phyloP scores from a whole-genome alignment of 2,329 filamentous ascomycete species.

The Chaetomiaceae sp. region DNA sequence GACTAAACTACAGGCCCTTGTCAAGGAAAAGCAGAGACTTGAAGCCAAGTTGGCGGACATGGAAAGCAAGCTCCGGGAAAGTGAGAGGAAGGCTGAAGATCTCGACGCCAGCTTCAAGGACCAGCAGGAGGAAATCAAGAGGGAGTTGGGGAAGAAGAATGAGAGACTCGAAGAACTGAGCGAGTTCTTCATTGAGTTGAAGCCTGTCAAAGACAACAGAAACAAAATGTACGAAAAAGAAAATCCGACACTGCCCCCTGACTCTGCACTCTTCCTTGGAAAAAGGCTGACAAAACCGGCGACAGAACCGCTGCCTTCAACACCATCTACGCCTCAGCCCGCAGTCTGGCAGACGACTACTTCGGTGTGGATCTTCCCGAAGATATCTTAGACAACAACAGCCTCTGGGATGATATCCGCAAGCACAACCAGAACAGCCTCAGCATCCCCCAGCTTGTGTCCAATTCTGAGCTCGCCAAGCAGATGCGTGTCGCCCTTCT shows the following conservation, averaged over 20 bases:
- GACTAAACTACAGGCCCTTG: neutral
- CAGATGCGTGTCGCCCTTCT: slow-evolving; percentile 31
- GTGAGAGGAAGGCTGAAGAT: neutral
- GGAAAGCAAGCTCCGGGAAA: neutral
- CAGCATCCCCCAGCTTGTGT: slow-evolving; percentile 28
- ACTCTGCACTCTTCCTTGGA: too few species aligned
- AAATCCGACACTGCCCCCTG: too few species aligned
- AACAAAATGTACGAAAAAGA: neutral
- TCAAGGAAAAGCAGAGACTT: neutral
- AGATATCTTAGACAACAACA: neutral
- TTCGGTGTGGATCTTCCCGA: neutral
- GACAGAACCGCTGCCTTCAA: neutral
- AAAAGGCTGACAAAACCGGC: neutral
- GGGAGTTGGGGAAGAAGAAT: neutral
- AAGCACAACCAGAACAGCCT: neutral
- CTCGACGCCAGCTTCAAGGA: neutral
- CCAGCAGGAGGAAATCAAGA: neutral
- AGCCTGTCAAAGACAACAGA: neutral
- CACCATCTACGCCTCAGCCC: neutral
- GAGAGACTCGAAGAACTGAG: neutral
- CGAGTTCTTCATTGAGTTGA: neutral
- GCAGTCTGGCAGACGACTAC: neutral
- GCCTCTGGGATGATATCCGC: neutral
- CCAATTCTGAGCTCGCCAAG: slow-evolving; percentile 30
- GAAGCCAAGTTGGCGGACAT: neutral